Evolutionary conservation across 106 monocot genomes (phyloP), one percentile per base, ranked within the genome.

Genomic region (Dendrobium huoshanense): DNA sequence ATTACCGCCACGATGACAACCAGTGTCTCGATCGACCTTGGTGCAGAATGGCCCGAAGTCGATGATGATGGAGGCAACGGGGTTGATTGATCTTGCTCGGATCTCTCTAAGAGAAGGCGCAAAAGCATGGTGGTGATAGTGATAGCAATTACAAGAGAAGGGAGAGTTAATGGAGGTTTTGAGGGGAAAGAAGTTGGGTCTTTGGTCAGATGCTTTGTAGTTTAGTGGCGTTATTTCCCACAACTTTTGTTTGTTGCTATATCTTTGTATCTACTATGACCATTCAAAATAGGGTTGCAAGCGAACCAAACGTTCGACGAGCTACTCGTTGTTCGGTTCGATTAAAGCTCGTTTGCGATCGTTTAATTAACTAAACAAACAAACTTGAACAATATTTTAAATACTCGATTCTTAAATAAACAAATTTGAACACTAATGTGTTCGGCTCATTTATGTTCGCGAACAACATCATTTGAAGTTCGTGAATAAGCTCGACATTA

Each of bases 1-100:
- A 81, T 81, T 18, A 29, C 81, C 27, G 81, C 75, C 29, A 81
- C 42, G 45, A 81, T 64, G 44, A 81, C 76, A 18, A 81, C 81
- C 0, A 81, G 42, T 61, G 81, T 76, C 76, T 81, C 81, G 5
- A 81, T 9, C 44, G 81, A 81, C 47, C 18, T 41, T 41, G 19
- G 37, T n/a, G 81, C 47, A 25, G 75, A 64, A 41, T 44, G 61
- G 25, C 41, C 7, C 0, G 11, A 9, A 9, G 29, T 37, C 70
- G 15, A 7, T 33, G 37, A 33, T 15, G 70, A 7, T 10, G 33
- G 70, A n/a, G 70, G 13, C 70, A 3, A 11, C 70, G 15, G 37
- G 37, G 70, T 16, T 4, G 6, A 4, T 33, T 2, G 33, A 13
- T 29, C 37, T 16, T 70, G 33, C 16, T 70, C 70, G 0, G 37